phyloP scores from a whole-genome alignment of 1,139 yeast genomes.

The Geotrichum citri-aurantii region DNA sequence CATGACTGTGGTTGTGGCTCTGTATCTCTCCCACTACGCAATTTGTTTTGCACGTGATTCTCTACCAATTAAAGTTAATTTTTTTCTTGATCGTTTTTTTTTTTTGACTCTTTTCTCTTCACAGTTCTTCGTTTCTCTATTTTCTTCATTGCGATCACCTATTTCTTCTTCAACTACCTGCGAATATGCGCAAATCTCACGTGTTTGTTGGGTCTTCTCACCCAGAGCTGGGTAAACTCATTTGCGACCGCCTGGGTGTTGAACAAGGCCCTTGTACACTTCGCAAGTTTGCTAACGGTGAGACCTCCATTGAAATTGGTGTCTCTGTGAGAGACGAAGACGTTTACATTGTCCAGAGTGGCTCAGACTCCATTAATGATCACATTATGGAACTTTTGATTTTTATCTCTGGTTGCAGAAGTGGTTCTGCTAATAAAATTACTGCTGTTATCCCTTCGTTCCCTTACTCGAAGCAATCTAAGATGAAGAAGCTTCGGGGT shows the following conservation, averaged over 20 bases:
- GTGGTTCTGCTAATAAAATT: constrained; percentile 94
- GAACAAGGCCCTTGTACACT: constrained; percentile 93
- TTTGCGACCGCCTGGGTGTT: constrained; percentile 86
- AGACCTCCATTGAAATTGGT: constrained; percentile 93
- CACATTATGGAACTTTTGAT: constrained; percentile 95
- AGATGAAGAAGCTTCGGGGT: constrained; percentile 98
- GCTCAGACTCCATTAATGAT: constrained; percentile 84
- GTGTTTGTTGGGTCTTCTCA: constrained; percentile 95
- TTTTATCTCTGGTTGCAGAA: constrained; percentile 89
- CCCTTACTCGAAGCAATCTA: constrained; percentile 94
- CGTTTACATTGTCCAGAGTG: constrained; percentile 91
- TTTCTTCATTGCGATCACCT: not conserved
- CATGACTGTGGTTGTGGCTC: no score
- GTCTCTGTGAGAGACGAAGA: constrained; percentile 94
- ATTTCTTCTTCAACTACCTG: not conserved
- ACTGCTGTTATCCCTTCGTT: constrained; percentile 97
- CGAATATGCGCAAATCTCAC: constrained; percentile 85
- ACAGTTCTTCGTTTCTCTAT: not conserved
- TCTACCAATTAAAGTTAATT: not conserved
- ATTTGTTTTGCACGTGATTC: not conserved
- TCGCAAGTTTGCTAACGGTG: constrained; percentile 92
- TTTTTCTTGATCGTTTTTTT: not conserved
- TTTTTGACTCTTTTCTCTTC: not conserved
- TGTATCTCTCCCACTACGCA: not conserved
- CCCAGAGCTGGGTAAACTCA: constrained; percentile 85